These are phyloP conservation scores for Cystobasidium slooffiae DNA, from an alignment of 1,284 basidiomycete genomes.

Conservation along the genomic window DNA sequence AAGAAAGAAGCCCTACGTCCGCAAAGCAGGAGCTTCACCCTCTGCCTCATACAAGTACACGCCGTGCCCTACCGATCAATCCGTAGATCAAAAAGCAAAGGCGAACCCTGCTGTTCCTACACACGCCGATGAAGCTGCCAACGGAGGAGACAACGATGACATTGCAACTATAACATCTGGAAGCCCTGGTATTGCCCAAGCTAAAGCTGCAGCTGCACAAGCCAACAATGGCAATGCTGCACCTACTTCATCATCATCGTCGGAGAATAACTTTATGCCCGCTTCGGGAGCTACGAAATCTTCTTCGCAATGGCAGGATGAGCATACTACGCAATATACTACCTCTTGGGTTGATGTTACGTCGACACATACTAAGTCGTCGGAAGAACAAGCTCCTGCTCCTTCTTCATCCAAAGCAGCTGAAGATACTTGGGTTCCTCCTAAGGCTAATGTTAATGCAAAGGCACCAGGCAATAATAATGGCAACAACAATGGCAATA, in stretches of 20 bases:
- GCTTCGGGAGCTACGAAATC: not conserved
- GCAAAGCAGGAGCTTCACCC: conserved; percentile 26
- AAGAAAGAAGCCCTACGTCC: conserved; percentile 35
- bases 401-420: conserved; percentile 25
- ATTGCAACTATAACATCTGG: not conserved
- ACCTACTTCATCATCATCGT: too few species aligned
- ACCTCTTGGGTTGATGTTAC: conserved; percentile 29
- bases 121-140: not conserved
- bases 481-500: not conserved
- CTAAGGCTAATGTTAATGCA: conserved; percentile 1
- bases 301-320: not conserved
- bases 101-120: conserved; percentile 21
- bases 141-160: conserved; percentile 10
- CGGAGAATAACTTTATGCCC: not conserved
- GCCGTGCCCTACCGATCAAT: conserved; percentile 30
- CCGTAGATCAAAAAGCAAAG: conserved; percentile 13
- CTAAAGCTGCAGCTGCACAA: not conserved
- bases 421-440: not conserved
- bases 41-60: conserved; percentile 25
- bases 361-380: not conserved
- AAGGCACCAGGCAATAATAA: conserved; percentile 4
- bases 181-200: not conserved
- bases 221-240: not conserved
- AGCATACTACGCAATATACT: not conserved
- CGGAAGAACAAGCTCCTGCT: conserved; percentile 18